Base-by-base conservation (phyloP, 371 early-diverging fungal species). In the Umbelopsis sp. region DNA sequence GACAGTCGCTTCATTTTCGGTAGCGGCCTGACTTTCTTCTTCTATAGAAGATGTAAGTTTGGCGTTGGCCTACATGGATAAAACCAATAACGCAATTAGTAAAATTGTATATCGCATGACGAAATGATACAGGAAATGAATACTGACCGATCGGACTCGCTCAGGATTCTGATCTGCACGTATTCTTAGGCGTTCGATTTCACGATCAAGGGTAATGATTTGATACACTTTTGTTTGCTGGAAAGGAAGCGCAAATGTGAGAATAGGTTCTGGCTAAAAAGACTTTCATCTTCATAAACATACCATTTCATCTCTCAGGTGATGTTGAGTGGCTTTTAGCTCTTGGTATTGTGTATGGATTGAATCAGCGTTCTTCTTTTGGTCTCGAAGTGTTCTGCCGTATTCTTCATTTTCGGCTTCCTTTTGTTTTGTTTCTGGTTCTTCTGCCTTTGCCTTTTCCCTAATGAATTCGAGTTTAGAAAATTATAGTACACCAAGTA, bases 181-280 rank as follows among this genome's bases (percentile, higher is more conserved):
- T 11, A 57, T 35, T 12, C 57, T 29, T n/a, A 57, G 32, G 29
- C 57, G 29, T 35, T 57, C 57, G 3, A 57, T 57, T 57, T 57
- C 57, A 35, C 57, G 57, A 57, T 57, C 57, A 57, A 57, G 9
- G 18, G 57, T 57, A 35, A 57, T 57, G n/a, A 57, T 57, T 35
- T 57, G 35, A 9, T 57, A 57, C 1, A 57, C 57, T 35, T 32
- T 57, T 12, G 57, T 57, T 57, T 57, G 57, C 57, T 57, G 14
- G 3, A 14, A 35, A 7, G 6, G 3, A 0, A 24, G 6, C 2
- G 57, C 3, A 10, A n/a, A 6, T 5, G 57, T 57, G 12, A 29
- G 35, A 29, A 35, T 11, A 3, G 32, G 25, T 8, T 7, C 41
- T 41, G 1, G 41, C 3, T 52, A 22, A 52, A 2, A 1, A 1